Percentiles rank a stretch among this genome's conserved stretches.
Conservation (phyloP, 2,329 filamentous ascomycete species). For the Venturia pyrina region DNA sequence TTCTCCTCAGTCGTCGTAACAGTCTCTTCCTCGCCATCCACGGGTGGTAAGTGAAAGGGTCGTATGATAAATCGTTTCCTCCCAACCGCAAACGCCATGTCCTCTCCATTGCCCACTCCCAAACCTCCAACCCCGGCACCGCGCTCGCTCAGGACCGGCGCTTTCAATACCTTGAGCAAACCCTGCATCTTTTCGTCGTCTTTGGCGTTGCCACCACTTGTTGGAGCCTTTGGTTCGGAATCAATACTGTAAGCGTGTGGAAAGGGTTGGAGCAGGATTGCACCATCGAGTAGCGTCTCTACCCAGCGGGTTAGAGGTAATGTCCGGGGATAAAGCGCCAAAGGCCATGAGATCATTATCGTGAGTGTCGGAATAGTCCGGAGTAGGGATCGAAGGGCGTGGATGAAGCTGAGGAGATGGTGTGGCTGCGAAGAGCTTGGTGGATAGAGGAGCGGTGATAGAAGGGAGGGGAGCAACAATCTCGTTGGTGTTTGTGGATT, state of each 20-base stretch:
- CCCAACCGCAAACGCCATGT: conserved; percentile 84
- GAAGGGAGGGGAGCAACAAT: conserved; percentile 70
- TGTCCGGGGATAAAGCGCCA: conserved; percentile 67
- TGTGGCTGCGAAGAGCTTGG: conserved; percentile 58
- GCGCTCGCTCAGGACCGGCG: conserved; percentile 80
- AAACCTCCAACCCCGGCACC: conserved; percentile 52
- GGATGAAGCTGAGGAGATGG: conserved; percentile 70
- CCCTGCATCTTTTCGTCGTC: conserved; percentile 75
- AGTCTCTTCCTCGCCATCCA: conserved; percentile 61
- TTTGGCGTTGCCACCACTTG: conserved; percentile 30
- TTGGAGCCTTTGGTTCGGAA: conserved; percentile 19
- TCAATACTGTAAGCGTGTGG: conserved; percentile 46
- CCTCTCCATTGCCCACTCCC: conserved; percentile 37
- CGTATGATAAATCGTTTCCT: conserved; percentile 74
- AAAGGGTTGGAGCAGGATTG: conserved; percentile 71
- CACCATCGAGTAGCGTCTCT: conserved; percentile 74
- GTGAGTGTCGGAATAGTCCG: conserved; percentile 56
- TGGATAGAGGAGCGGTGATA: conserved; percentile 79
- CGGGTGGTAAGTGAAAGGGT: conserved; percentile 79
- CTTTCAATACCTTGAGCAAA: conserved; percentile 68
- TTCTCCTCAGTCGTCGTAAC: conserved; percentile 26
- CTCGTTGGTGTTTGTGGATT: conserved; percentile 50
- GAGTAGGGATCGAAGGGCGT: conserved; percentile 65
- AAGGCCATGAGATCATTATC: conserved; percentile 65
- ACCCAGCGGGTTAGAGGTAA: conserved; percentile 75